These are phyloP conservation scores for Saturnispora kantuleensis DNA, from an alignment of 805 yeast species.

Conservation along the genomic window DNA sequence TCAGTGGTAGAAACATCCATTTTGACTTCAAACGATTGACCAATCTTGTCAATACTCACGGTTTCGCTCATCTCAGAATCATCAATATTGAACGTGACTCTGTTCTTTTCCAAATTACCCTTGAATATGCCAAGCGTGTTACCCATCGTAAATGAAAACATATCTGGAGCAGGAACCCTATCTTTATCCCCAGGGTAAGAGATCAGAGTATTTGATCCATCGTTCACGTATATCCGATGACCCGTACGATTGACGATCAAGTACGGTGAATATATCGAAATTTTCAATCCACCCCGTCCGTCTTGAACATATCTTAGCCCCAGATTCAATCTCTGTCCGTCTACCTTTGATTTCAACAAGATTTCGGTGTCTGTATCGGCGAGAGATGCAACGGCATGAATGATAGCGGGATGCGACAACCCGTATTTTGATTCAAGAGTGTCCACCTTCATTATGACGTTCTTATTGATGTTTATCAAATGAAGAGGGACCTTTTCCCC, in stretches of 20 bases:
- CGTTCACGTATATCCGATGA: constrained; percentile 49
- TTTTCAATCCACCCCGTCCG: constrained; percentile 47
- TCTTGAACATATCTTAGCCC: constrained; percentile 51
- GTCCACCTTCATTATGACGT: constrained; percentile 55
- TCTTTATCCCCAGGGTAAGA: constrained; percentile 25
- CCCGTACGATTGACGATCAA: constrained; percentile 76
- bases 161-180: constrained; percentile 43
- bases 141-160: constrained; percentile 70
- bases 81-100: constrained; percentile 56
- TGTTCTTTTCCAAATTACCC: constrained; percentile 38
- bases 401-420: constrained; percentile 65
- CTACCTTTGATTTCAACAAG: constrained; percentile 38
- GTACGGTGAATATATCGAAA: constrained; percentile 77
- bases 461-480: constrained; percentile 53
- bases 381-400: constrained; percentile 39
- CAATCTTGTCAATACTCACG: constrained; percentile 81
- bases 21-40: constrained; percentile 54
- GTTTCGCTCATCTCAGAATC: constrained; percentile 67
- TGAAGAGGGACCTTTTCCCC: constrained; percentile 71
- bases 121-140: constrained; percentile 26
- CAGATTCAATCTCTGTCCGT: constrained; percentile 60
- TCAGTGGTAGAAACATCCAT: constrained; percentile 28
- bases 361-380: constrained; percentile 31
- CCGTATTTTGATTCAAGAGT: constrained; percentile 54
- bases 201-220: constrained; percentile 40